Evolutionary conservation across 306 rosid genomes (phyloP).

Genomic region (Pterocarpus santalinus): DNA sequence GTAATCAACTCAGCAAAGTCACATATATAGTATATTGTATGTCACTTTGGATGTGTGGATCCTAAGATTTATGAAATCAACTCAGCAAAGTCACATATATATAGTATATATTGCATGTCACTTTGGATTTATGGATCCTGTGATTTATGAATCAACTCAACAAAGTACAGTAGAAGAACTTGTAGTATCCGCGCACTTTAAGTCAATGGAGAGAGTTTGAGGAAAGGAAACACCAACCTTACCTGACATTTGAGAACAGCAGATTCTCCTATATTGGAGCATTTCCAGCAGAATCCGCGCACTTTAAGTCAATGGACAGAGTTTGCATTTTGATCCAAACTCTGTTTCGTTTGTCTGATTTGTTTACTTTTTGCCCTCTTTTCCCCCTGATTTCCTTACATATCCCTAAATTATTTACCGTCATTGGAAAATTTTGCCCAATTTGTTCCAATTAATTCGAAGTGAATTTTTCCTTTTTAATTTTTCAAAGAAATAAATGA

Average conservation of each 20-base stretch:
- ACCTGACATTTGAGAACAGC: neutral
- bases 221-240: neutral
- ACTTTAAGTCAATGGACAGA: too few relatives aligned
- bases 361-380: neutral
- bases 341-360: neutral
- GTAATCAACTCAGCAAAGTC: too few relatives aligned
- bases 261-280: too few relatives aligned
- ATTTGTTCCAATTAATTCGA: too few relatives aligned
- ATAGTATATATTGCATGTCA: too few relatives aligned
- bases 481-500: too few relatives aligned
- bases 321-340: neutral
- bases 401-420: neutral
- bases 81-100: too few relatives aligned
- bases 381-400: neutral
- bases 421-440: neutral
- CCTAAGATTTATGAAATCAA: neutral
- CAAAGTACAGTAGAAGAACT: conserved; percentile 4
- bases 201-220: neutral
- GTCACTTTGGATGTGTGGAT: conserved; percentile 4
- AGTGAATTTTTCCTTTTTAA: too few relatives aligned
- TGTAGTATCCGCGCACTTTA: neutral
- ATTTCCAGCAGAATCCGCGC: too few relatives aligned
- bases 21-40: neutral
- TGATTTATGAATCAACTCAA: neutral
- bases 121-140: too few relatives aligned